These are phyloP conservation scores for Hippophae tibetana DNA, from an alignment of 306 rosid species.

Conservation along the genomic window DNA sequence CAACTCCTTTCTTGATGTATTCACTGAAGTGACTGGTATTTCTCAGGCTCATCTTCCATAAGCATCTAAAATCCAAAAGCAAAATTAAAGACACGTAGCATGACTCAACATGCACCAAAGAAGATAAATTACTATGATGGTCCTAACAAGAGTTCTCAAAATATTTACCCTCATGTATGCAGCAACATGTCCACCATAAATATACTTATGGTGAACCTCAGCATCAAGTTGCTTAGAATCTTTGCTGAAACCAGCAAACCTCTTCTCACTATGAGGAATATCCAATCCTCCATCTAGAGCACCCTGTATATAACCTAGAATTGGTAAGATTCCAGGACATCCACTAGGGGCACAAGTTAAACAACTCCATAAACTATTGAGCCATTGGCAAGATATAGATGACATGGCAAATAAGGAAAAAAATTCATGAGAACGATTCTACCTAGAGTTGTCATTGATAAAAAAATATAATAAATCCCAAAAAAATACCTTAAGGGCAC, in stretches of 20 bases:
- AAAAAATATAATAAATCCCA: background rate
- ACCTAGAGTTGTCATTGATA: background rate
- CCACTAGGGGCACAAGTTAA: no score
- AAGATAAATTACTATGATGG: background rate
- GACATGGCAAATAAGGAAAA: no score
- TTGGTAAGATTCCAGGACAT: no score
- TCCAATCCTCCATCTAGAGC: conserved; percentile 91
- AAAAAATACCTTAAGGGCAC: conserved; percentile 54
- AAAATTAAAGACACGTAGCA: background rate
- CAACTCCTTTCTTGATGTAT: conserved; percentile 52
- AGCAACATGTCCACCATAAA: conserved; percentile 68
- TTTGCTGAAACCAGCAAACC: conserved; percentile 75
- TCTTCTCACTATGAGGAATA: conserved; percentile 81
- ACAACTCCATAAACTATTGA: no score
- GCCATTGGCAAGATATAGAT: no score
- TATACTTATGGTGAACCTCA: conserved; percentile 73
- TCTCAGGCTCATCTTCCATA: conserved; percentile 77
- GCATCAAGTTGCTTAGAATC: conserved; percentile 64
- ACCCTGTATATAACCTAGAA: conserved; percentile 31
- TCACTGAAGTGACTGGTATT: conserved; percentile 72
- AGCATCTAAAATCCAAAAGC: conserved; percentile 28
- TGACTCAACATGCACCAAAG: background rate
- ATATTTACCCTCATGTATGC: conserved; percentile 52
- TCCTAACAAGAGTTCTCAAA: background rate
- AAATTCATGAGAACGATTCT: no score